Evolutionary conservation across 192 early-diverging fungal genomes (phyloP).

Genomic region (Diversispora eburnea): DNA sequence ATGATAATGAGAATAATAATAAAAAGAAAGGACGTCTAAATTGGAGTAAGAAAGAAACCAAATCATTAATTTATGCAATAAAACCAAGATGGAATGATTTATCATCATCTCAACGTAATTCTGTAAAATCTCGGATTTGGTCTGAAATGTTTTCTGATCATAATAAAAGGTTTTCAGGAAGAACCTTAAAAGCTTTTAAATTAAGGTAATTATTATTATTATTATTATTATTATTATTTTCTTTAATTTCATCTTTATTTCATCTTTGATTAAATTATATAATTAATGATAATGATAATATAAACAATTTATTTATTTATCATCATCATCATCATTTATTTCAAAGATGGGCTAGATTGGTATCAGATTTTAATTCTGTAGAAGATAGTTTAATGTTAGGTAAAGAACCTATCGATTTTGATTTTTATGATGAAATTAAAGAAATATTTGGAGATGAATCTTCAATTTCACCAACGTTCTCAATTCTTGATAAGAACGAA

Average conservation of each 20-base stretch:
- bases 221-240: background rate
- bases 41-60: constrained; percentile 1
- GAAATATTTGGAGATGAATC: background rate
- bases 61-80: background rate
- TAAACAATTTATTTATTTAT: no score
- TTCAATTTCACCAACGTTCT: no score
- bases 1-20: no score
- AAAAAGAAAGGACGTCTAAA: background rate
- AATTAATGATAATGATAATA: background rate
- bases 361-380: background rate
- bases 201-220: background rate
- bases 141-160: constrained; percentile 5
- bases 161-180: background rate
- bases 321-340: no score
- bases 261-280: background rate
- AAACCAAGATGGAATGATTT: background rate
- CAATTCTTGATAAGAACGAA: no score
- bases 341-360: background rate
- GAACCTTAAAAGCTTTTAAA: constrained; percentile 6
- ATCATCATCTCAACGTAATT: background rate
- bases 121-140: background rate
- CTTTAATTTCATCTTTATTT: background rate
- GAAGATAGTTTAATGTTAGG: background rate
- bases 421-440: constrained; percentile 5
- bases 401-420: background rate